Conservation (phyloP, 1,284 basidiomycete genomes). For the Golubevia sp. region DNA sequence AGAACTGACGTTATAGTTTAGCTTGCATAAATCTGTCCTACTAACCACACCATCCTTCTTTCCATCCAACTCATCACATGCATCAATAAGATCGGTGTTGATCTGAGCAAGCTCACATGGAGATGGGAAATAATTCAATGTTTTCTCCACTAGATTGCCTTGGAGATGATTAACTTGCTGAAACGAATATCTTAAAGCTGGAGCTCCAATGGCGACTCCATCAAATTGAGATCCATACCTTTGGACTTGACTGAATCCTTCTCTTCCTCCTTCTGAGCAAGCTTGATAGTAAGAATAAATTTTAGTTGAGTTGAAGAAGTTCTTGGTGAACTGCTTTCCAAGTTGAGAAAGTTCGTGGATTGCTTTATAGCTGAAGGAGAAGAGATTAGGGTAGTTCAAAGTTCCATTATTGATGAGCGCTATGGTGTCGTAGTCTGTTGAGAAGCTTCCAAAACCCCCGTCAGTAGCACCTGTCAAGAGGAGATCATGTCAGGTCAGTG, state of each 20-base stretch:
- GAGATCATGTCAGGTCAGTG: too few species aligned
- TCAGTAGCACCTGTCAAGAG: background rate
- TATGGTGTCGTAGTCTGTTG: background rate
- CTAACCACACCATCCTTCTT: background rate
- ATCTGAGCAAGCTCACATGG: background rate
- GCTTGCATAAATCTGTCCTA: conserved; percentile 1
- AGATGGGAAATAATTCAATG: background rate
- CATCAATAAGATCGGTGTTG: background rate
- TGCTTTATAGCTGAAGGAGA: background rate
- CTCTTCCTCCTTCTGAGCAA: conserved; percentile 2
- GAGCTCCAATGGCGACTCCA: background rate
- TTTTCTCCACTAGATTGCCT: background rate
- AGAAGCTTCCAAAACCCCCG: background rate
- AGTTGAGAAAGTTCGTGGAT: background rate
- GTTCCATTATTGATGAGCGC: background rate
- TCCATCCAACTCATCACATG: too few species aligned
- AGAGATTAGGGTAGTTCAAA: conserved; percentile 1
- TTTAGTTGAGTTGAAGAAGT: conserved; percentile 1
- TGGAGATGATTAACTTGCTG: too few species aligned
- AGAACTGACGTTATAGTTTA: background rate
- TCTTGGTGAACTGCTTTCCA: conserved; percentile 1
- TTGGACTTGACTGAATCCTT: conserved; percentile 1
- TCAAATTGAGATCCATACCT: background rate
- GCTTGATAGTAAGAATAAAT: conserved; percentile 3
- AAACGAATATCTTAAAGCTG: background rate